Evolutionary conservation across 2,329 filamentous ascomycete genomes (phyloP).

Genomic region (Helotiales sp.): DNA sequence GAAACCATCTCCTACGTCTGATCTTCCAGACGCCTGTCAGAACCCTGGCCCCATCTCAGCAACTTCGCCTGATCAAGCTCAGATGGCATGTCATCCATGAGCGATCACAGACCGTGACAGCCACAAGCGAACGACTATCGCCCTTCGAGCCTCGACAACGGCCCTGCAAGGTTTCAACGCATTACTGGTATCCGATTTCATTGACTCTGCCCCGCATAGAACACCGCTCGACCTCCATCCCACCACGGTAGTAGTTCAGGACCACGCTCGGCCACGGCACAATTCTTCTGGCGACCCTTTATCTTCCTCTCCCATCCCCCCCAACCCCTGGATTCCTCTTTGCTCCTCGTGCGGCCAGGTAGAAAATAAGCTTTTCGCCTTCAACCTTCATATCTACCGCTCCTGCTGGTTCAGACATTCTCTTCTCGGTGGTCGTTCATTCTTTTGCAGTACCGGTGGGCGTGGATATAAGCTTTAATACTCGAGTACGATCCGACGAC

Average conservation of each 20-base stretch:
- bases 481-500: slow-evolving; percentile 9
- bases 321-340: slow-evolving; percentile 37
- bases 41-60: too few relatives aligned
- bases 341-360: slow-evolving; percentile 42
- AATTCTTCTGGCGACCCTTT: slow-evolving; percentile 16
- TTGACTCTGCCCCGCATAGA: slow-evolving; percentile 22
- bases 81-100: slow-evolving; percentile 39
- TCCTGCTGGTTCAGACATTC: slow-evolving; percentile 63
- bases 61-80: slow-evolving; percentile 20
- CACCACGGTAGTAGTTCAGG: slow-evolving; percentile 9
- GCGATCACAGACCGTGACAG: slow-evolving; percentile 20
- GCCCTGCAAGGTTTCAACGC: slow-evolving; percentile 27
- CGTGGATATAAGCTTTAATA: slow-evolving; percentile 32
- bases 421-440: slow-evolving; percentile 42
- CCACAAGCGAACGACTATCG: slow-evolving; percentile 9
- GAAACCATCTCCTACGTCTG: slow-evolving; percentile 51
- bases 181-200: slow-evolving; percentile 26
- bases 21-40: slow-evolving; percentile 35
- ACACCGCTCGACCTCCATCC: slow-evolving; percentile 27
- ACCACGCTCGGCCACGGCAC: slow-evolving; percentile 3
- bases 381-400: slow-evolving; percentile 42
- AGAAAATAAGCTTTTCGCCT: slow-evolving; percentile 44
- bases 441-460: slow-evolving; percentile 32
- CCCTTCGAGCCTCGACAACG: slow-evolving; percentile 10
- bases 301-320: slow-evolving; percentile 30